These are phyloP conservation scores for Xerocomellus chrysenteron DNA, from an alignment of 768 basidiomycete species.

Conservation along the genomic window DNA sequence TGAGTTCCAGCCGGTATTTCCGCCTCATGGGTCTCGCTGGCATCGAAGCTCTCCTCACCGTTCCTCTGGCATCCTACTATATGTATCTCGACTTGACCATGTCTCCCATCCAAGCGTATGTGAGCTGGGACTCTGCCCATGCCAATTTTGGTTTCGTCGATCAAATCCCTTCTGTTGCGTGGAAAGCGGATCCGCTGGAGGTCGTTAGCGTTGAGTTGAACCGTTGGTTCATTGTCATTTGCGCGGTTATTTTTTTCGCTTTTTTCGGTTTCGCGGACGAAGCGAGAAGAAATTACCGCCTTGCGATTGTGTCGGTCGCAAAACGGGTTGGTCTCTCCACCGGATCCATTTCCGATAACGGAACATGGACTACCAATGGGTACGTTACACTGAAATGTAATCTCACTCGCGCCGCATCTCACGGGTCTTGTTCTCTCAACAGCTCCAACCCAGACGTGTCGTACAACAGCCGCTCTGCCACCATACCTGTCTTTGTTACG, in stretches of 20 bases:
- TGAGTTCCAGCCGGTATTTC: slow-evolving; percentile 55
- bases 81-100: slow-evolving; percentile 34
- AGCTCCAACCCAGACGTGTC: slow-evolving; percentile 27
- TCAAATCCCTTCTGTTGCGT: slow-evolving; percentile 39
- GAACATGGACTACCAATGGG: slow-evolving; percentile 26
- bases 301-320: slow-evolving; percentile 38
- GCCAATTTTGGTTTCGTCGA: slow-evolving; percentile 37
- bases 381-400: slow-evolving; percentile 16
- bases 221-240: slow-evolving; percentile 48
- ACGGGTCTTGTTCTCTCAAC: background rate
- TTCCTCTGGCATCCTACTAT: slow-evolving; percentile 37
- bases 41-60: slow-evolving; percentile 42
- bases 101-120: slow-evolving; percentile 35
- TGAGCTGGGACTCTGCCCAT: slow-evolving; percentile 50
- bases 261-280: slow-evolving; percentile 75
- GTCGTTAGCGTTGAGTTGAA: slow-evolving; percentile 37
- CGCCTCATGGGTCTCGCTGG: slow-evolving; percentile 60
- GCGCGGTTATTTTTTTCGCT: slow-evolving; percentile 59
- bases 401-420: background rate
- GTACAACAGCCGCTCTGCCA: slow-evolving; percentile 18
- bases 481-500: slow-evolving; percentile 40
- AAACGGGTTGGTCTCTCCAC: slow-evolving; percentile 35
- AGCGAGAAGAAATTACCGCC: slow-evolving; percentile 56
- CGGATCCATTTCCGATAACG: slow-evolving; percentile 21
- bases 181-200: slow-evolving; percentile 32